Evolutionary conservation across 148 eudicot genomes (phyloP).

Genomic region (Pharnaceum exiguum): DNA sequence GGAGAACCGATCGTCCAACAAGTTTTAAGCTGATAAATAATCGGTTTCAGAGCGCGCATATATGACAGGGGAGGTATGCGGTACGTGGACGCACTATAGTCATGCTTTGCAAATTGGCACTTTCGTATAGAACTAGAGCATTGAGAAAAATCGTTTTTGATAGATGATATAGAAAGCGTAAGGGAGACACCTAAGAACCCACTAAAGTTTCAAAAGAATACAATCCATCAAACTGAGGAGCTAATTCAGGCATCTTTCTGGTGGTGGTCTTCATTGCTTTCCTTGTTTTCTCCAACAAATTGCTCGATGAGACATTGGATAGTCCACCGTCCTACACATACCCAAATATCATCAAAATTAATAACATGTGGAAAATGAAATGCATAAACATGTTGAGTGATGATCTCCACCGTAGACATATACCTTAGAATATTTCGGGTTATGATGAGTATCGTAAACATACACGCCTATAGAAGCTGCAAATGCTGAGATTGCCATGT

Average conservation of each 20-base stretch:
- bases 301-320: not conserved
- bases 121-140: no score
- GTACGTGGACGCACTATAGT: no score
- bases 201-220: conserved; percentile 3
- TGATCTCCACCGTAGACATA: no score
- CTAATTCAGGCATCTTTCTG: not conserved
- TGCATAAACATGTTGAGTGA: no score
- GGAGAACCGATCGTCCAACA: no score
- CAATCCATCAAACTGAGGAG: conserved; percentile 14
- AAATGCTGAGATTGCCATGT: not conserved
- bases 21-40: no score
- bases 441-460: not conserved
- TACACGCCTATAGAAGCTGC: not conserved
- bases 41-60: no score
- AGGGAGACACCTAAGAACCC: not conserved
- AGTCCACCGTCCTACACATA: conserved; percentile 1
- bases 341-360: not conserved
- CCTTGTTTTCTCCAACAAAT: not conserved
- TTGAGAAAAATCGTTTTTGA: no score
- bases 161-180: no score
- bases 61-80: no score
- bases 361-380: not conserved
- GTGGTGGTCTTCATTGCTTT: not conserved
- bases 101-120: no score
- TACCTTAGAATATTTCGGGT: no score